Evolutionary conservation across 805 yeast genomes (phyloP).

Genomic region (Candida golubevii): DNA sequence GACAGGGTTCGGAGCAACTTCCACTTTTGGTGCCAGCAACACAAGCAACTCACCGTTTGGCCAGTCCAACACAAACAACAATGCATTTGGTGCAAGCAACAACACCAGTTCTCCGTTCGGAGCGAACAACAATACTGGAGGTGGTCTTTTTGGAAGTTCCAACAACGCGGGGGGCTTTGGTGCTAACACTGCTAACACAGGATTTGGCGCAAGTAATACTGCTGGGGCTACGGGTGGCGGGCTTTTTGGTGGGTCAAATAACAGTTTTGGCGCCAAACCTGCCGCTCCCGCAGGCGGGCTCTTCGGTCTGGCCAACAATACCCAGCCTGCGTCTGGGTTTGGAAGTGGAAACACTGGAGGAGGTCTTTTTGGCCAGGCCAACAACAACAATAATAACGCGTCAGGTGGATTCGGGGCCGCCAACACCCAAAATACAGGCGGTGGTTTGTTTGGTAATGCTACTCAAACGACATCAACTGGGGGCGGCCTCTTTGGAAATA

Average conservation of each 20-base stretch:
- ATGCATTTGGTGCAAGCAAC: conserved; percentile 30
- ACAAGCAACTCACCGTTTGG: conserved; percentile 12
- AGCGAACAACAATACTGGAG: conserved; percentile 10
- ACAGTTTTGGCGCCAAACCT: conserved; percentile 30
- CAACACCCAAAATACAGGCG: conserved; percentile 9
- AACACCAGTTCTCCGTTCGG: conserved; percentile 19
- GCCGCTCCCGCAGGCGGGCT: conserved; percentile 14
- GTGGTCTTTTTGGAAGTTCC: conserved; percentile 11
- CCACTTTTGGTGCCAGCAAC: conserved; percentile 14
- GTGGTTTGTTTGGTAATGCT: conserved; percentile 22
- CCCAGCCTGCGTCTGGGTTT: conserved; percentile 2
- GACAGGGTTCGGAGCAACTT: conserved; percentile 14
- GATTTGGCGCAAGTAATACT: conserved; percentile 13
- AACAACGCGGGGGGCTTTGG: conserved; percentile 14
- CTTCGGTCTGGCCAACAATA: conserved; percentile 17
- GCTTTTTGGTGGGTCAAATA: conserved; percentile 36
- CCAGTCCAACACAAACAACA: conserved; percentile 12
- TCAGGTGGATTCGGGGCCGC: conserved; percentile 9
- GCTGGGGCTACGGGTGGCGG: conserved; percentile 21
- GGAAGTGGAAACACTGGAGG: conserved; percentile 13
- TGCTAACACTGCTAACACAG: conserved; percentile 4
- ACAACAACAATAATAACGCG: conserved; percentile 13
- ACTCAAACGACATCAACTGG: conserved; percentile 14
- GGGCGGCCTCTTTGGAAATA: conserved; percentile 13
- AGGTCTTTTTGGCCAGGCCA: conserved; percentile 14